Conservation (phyloP, 805 yeast species). For the Kodamaea kakaduensis region DNA sequence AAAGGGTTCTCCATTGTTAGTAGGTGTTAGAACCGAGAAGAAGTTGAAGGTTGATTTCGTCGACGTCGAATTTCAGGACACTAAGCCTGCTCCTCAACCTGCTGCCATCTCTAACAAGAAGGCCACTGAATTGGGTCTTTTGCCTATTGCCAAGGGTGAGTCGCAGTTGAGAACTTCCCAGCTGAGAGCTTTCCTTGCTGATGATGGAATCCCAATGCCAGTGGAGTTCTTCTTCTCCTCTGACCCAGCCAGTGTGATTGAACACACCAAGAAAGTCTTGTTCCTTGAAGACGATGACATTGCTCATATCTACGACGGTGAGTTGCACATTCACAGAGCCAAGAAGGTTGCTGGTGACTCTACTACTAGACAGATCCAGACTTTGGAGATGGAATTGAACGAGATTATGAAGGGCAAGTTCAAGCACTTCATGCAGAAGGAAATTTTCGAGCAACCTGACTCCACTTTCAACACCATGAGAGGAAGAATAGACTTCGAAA, state of each 20-base stretch:
- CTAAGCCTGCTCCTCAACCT: slow-evolving; percentile 22
- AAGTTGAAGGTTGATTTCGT: slow-evolving; percentile 96
- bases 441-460: slow-evolving; percentile 97
- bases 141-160: slow-evolving; percentile 54
- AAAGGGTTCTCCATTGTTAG: slow-evolving; percentile 95
- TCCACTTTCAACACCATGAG: slow-evolving; percentile 98
- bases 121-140: slow-evolving; percentile 30
- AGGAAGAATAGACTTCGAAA: slow-evolving; percentile 94
- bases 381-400: slow-evolving; percentile 93
- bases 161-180: slow-evolving; percentile 76
- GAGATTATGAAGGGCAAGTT: slow-evolving; percentile 98
- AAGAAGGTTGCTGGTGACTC: slow-evolving; percentile 76
- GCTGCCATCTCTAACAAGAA: slow-evolving; percentile 15
- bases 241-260: slow-evolving; percentile 94
- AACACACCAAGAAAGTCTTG: slow-evolving; percentile 94
- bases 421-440: slow-evolving; percentile 97
- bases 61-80: slow-evolving; percentile 93
- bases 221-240: slow-evolving; percentile 94
- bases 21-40: slow-evolving; percentile 95
- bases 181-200: slow-evolving; percentile 94
- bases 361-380: slow-evolving; percentile 93
- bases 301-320: slow-evolving; percentile 97
- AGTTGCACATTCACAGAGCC: slow-evolving; percentile 96
- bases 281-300: slow-evolving; percentile 97
- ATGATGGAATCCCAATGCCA: slow-evolving; percentile 88